Conservation (phyloP, 352 stramenopile species). For the Pythium grandisporangium region DNA sequence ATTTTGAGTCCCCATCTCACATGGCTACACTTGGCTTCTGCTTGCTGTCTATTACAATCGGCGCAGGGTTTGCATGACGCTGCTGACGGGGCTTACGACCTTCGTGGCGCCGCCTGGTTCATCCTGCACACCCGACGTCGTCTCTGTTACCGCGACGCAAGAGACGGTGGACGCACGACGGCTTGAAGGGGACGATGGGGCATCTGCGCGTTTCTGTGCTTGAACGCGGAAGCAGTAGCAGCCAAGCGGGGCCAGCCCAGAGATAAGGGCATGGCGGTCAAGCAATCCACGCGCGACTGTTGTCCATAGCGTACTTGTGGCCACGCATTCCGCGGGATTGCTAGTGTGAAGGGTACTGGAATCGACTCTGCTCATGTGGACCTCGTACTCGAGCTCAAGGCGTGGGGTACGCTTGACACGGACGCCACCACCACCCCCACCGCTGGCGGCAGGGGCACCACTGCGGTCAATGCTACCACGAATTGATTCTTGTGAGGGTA, state of each 20-base stretch:
- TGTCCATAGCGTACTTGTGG: constrained; percentile 3
- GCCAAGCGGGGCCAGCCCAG: constrained; percentile 8
- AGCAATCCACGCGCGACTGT: not conserved
- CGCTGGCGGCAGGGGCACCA: no score
- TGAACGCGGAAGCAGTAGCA: constrained; percentile 25
- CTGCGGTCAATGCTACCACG: no score
- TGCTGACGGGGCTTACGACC: constrained; percentile 19
- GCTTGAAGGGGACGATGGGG: no score
- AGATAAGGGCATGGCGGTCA: constrained; percentile 8
- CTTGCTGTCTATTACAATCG: no score
- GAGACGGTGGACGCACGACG: no score
- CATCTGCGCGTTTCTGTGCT: no score
- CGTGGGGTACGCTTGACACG: no score
- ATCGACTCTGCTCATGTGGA: constrained; percentile 16
- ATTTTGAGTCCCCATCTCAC: no score
- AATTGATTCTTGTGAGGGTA: no score
- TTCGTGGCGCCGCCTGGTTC: constrained; percentile 8
- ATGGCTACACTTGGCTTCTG: constrained; percentile 24
- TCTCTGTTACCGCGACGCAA: not conserved
- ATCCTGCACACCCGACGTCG: not conserved
- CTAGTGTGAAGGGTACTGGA: constrained; percentile 4
- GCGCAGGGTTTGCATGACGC: constrained; percentile 12
- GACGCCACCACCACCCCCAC: no score
- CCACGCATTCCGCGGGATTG: constrained; percentile 4
- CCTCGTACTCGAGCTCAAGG: constrained; percentile 8